Evolutionary conservation across 495 filamentous ascomycete species (phyloP), one percentile per base, ranked within the genome.

Genomic region (Podospora pseudocomata): DNA sequence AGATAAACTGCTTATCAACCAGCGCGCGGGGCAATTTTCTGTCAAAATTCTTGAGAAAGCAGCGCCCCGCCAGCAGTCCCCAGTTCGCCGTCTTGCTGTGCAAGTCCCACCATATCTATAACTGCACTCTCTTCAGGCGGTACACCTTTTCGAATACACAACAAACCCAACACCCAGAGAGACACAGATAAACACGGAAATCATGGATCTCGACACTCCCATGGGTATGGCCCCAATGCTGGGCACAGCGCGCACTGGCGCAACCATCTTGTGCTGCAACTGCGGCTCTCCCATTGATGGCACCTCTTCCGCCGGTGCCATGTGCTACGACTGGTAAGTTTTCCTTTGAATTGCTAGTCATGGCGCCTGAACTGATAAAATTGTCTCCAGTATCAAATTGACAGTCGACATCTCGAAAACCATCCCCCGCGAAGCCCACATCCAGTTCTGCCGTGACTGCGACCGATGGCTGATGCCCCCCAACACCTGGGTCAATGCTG

Each of bases 241-340:
- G 74, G 80, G 83, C 67, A 82, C 85, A 64, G 80, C 78, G 67
- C 77, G 77, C 72, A 79, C 76, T 4, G 75, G 76, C 64, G 88
- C 88, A 70, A 92, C 89, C 9, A 96, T 97, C 73, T 90, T 97
- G 30, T 97, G 94, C 79, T 96, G 90, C 81, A 94, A 97, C 83
- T 97, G 94, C 78, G 94, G 93, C 70, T 90, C 90, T 66, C 88
- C 92, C n/a, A 96, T 97, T 67, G 92, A 95, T 77, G 94, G 94
- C 74, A 95, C 91, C n/a, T 83, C 86, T 15, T 85, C 92, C 11
- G 89, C 92, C 64, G 93, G 92, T 60, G 94, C 94, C 28, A 87
- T 97, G 60, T 99, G 95, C 79, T 89, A 91, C 73, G 93, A 97
- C 82, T 99, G 95, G 70, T 72, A 66, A 34, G 62, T 60, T 32